These are phyloP conservation scores for Cyberlindnera xylosilytica DNA, from an alignment of 805 yeast genomes.

Conservation along the genomic window DNA sequence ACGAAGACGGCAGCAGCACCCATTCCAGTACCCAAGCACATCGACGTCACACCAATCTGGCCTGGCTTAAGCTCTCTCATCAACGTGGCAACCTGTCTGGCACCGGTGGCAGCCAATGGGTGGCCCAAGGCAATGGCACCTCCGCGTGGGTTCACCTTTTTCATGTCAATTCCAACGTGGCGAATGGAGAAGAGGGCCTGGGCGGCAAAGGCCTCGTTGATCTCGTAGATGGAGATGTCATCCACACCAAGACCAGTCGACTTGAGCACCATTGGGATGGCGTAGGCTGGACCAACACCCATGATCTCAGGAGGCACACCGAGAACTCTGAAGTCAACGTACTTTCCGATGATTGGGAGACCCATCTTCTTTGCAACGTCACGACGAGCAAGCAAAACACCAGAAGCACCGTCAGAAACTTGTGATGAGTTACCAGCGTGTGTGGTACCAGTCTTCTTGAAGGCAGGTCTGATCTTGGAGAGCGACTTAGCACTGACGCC, in stretches of 20 bases:
- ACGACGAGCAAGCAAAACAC: conserved; percentile 79
- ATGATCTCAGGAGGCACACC: conserved; percentile 97
- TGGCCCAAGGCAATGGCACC: conserved; percentile 98
- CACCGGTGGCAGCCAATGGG: conserved; percentile 86
- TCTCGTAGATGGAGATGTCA: conserved; percentile 77
- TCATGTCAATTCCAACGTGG: conserved; percentile 59
- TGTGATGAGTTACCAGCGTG: conserved; percentile 98
- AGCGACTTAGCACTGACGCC: conserved; percentile 80
- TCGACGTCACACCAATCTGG: conserved; percentile 85
- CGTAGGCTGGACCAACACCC: conserved; percentile 98
- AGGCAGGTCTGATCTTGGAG: conserved; percentile 80
- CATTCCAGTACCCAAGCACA: conserved; percentile 99
- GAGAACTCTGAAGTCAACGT: conserved; percentile 70
- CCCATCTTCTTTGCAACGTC: conserved; percentile 75
- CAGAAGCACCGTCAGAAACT: conserved; percentile 95
- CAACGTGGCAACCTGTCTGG: conserved; percentile 89
- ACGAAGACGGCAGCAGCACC: conserved; percentile 92
- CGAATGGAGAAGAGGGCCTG: conserved; percentile 80
- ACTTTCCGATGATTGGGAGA: conserved; percentile 75
- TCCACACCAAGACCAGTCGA: conserved; percentile 54
- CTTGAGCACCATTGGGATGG: conserved; percentile 80
- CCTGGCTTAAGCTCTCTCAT: conserved; percentile 76
- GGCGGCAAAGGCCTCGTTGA: conserved; percentile 96
- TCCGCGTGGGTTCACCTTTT: conserved; percentile 85
- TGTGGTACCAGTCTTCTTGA: conserved; percentile 74